These are phyloP conservation scores for Akanthomyces muscarius DNA, from an alignment of 2,329 filamentous ascomycete genomes.

Conservation along the genomic window DNA sequence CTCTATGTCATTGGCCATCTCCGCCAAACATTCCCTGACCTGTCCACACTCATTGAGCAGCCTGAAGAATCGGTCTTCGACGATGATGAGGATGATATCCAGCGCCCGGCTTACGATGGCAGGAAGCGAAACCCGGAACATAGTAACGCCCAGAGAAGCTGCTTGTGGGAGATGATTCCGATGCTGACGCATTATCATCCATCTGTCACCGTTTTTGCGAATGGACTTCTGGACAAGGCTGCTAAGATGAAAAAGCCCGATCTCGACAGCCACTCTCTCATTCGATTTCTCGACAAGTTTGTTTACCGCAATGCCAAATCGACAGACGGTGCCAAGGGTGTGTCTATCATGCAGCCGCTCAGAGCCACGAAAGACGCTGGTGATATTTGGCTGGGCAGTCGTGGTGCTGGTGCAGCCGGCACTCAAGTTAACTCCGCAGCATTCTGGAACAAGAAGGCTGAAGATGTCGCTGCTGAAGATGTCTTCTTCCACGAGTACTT, in stretches of 20 bases:
- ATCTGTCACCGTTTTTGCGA: constrained; percentile 80
- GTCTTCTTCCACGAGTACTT: constrained; percentile 99
- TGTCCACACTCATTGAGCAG: constrained; percentile 73
- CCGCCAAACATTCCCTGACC: constrained; percentile 71
- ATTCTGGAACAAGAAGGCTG: constrained; percentile 89
- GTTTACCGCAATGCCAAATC: constrained; percentile 93
- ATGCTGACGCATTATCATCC: constrained; percentile 76
- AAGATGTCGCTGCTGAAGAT: constrained; percentile 84
- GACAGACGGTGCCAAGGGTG: constrained; percentile 63
- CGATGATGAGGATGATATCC: constrained; percentile 55
- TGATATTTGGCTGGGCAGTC: constrained; percentile 54
- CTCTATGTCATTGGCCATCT: constrained; percentile 84
- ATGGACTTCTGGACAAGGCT: constrained; percentile 63
- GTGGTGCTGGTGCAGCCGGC: constrained; percentile 34
- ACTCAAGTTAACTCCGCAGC: constrained; percentile 71
- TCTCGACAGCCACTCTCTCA: constrained; percentile 81
- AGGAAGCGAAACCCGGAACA: constrained; percentile 89
- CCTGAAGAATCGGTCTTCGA: constrained; percentile 67
- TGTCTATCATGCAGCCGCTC: constrained; percentile 95
- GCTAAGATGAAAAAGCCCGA: constrained; percentile 84
- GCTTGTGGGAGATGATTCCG: constrained; percentile 76
- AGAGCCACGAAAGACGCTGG: constrained; percentile 48
- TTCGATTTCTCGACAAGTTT: constrained; percentile 95
- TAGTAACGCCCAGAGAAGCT: constrained; percentile 88
- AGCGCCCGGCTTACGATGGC: constrained; percentile 64